These are phyloP conservation scores for Garcileccinum viscosum DNA, from an alignment of 1,284 basidiomycete genomes.

Conservation along the genomic window DNA sequence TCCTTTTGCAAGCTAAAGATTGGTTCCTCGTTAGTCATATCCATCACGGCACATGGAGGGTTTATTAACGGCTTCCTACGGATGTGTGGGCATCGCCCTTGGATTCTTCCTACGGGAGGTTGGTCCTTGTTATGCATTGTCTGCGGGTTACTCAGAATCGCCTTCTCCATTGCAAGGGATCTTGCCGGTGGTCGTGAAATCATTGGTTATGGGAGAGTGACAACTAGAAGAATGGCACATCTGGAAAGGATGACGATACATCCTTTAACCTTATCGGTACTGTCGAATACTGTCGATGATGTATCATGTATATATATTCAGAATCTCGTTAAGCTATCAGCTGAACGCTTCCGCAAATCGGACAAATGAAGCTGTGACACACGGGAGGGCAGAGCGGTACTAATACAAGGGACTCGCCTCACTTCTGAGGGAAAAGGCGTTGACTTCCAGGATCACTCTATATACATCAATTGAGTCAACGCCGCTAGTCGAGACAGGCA, in stretches of 20 bases:
- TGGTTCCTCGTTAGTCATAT: conserved; percentile 52
- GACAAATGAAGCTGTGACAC: background rate
- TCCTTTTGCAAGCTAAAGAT: background rate
- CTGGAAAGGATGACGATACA: conserved; percentile 5
- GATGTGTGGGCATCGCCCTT: conserved; percentile 49
- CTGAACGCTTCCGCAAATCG: background rate
- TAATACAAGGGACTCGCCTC: background rate
- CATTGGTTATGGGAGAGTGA: background rate
- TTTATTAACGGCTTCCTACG: conserved; percentile 61
- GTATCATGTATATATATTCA: background rate
- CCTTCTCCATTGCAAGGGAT: conserved; percentile 21
- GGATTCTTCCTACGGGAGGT: conserved; percentile 69
- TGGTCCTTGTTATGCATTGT: conserved; percentile 19
- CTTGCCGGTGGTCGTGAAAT: conserved; percentile 35
- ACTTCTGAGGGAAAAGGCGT: background rate
- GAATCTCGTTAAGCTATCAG: background rate
- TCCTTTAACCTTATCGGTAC: background rate
- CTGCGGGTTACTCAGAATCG: background rate
- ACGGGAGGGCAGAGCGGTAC: background rate
- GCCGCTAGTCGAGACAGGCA: background rate
- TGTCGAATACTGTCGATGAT: background rate
- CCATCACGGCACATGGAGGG: conserved; percentile 68
- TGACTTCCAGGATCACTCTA: background rate
- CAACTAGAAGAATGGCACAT: background rate
- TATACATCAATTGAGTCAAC: background rate